Percentiles rank a stretch among this genome's conserved stretches.
Evolutionary conservation across 1,139 yeast species (phyloP).

Genomic region (Pichia kudriavzevii): DNA sequence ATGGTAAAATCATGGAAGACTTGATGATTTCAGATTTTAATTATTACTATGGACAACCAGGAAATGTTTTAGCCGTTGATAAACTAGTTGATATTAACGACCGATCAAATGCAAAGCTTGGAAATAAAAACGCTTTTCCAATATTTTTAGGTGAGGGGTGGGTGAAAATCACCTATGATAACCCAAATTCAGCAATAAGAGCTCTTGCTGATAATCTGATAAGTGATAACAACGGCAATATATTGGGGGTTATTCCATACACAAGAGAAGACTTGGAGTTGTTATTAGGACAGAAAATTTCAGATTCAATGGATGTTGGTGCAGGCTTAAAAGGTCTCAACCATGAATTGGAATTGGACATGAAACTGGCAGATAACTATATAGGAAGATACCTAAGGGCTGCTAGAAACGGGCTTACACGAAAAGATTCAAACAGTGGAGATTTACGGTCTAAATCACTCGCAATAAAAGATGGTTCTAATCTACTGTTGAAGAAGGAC

Average conservation of each 20-base stretch:
- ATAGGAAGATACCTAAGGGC: conserved; percentile 14
- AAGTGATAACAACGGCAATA: conserved; percentile 21
- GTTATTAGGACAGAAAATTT: conserved; percentile 48
- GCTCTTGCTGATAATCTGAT: conserved; percentile 75
- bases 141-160: conserved; percentile 81
- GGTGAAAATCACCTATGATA: conserved; percentile 80
- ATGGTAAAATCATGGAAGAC: conserved; percentile 75
- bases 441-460: neutral
- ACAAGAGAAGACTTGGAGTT: conserved; percentile 55
- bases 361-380: conserved; percentile 17
- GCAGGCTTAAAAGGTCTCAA: conserved; percentile 17
- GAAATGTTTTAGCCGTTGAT: conserved; percentile 8
- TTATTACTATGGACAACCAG: conserved; percentile 6
- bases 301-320: conserved; percentile 54
- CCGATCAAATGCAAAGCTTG: neutral
- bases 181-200: conserved; percentile 66
- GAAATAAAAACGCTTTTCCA: conserved; percentile 34
- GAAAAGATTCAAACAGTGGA: neutral
- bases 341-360: conserved; percentile 19
- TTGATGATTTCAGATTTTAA: conserved; percentile 28
- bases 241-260: conserved; percentile 75
- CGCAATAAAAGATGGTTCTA: conserved; percentile 15
- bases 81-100: conserved; percentile 4
- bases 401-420: neutral
- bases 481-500: conserved; percentile 8